These are phyloP conservation scores for Furcasterigmium sp. DNA, from an alignment of 2,329 filamentous ascomycete species.

Conservation along the genomic window DNA sequence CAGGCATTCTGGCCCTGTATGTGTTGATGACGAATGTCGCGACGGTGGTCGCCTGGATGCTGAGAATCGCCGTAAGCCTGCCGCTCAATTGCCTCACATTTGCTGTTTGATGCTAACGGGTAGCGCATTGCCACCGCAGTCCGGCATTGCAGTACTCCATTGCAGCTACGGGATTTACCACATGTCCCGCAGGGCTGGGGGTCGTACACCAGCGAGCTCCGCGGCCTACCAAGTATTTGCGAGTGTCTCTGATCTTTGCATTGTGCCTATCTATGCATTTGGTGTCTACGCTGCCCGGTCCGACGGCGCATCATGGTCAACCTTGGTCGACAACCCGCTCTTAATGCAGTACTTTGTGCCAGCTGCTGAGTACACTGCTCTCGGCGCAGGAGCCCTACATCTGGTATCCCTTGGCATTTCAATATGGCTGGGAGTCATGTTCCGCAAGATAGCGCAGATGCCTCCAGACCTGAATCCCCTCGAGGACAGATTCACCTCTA, in stretches of 20 bases:
- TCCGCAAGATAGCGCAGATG: conserved; percentile 74
- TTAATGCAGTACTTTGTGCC: conserved; percentile 57
- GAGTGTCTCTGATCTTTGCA: conserved; percentile 59
- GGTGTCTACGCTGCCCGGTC: conserved; percentile 41
- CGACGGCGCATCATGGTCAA: conserved; percentile 55
- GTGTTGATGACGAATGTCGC: conserved; percentile 69
- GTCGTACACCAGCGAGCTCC: conserved; percentile 71
- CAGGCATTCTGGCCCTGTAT: conserved; percentile 68
- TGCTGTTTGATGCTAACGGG: conserved; percentile 16
- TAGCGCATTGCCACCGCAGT: conserved; percentile 39
- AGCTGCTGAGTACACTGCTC: conserved; percentile 63
- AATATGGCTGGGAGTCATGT: conserved; percentile 70
- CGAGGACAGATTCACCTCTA: conserved; percentile 76
- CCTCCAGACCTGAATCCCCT: conserved; percentile 95
- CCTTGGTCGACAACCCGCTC: conserved; percentile 54
- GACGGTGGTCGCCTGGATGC: conserved; percentile 64
- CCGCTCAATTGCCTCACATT: background rate
- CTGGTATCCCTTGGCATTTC: conserved; percentile 65
- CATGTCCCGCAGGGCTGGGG: conserved; percentile 63
- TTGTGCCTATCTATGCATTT: conserved; percentile 52
- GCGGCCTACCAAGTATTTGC: conserved; percentile 89
- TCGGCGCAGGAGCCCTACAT: conserved; percentile 62
- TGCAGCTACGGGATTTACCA: conserved; percentile 78
- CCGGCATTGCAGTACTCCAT: conserved; percentile 68
- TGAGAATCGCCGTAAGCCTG: conserved; percentile 66